Evolutionary conservation across 768 basidiomycete genomes (phyloP).

Genomic region (Pholiota microspora): DNA sequence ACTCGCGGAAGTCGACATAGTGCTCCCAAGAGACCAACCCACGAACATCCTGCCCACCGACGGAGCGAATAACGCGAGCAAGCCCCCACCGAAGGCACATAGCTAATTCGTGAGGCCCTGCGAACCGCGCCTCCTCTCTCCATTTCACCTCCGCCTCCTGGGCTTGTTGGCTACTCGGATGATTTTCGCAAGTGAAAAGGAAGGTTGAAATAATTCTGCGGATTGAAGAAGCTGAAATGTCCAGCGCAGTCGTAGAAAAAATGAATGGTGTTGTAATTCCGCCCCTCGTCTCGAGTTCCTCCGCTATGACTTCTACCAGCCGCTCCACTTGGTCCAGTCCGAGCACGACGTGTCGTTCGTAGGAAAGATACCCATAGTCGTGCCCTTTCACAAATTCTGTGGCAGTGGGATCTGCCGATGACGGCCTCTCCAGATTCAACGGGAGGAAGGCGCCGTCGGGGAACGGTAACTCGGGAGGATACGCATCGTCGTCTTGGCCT

Average conservation of each 20-base stretch:
- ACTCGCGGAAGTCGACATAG: constrained; percentile 78
- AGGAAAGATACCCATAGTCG: constrained; percentile 74
- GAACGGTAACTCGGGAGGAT: constrained; percentile 30
- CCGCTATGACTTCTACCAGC: constrained; percentile 67
- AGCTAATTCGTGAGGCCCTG: constrained; percentile 83
- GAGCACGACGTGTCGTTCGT: constrained; percentile 70
- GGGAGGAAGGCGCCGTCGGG: constrained; percentile 56
- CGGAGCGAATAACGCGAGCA: constrained; percentile 70
- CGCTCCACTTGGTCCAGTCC: constrained; percentile 71
- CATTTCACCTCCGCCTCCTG: constrained; percentile 54
- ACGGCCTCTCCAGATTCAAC: constrained; percentile 48
- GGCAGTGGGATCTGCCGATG: constrained; percentile 26
- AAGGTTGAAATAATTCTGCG: constrained; percentile 80
- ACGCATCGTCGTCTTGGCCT: constrained; percentile 31
- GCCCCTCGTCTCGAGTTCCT: constrained; percentile 70
- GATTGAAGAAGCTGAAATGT: constrained; percentile 73
- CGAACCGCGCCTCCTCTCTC: constrained; percentile 81
- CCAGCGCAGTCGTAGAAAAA: constrained; percentile 86
- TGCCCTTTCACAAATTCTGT: constrained; percentile 36
- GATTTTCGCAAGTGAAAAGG: constrained; percentile 54
- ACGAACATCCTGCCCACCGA: constrained; percentile 68
- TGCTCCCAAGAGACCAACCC: constrained; percentile 85
- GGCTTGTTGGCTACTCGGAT: constrained; percentile 24
- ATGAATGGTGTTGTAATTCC: constrained; percentile 89
- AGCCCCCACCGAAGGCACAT: constrained; percentile 95